Percentiles rank a stretch among this genome's conserved stretches.
Conservation (phyloP, 345 rosid species). For the Mallotus nudiflorus region DNA sequence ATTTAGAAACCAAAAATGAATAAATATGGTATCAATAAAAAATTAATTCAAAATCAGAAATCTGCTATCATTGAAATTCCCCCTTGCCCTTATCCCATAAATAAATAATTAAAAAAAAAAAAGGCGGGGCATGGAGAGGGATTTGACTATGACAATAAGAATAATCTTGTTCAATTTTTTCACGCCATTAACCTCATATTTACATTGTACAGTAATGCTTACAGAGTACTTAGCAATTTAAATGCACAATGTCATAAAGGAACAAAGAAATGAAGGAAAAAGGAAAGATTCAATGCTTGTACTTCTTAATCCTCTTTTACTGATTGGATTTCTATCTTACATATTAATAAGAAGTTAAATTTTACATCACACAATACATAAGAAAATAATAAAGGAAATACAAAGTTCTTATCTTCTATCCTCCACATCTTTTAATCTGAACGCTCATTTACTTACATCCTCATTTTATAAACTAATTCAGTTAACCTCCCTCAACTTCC, state of each 20-base stretch:
- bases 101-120: neutral
- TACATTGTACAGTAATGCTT: neutral
- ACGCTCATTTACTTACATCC: neutral
- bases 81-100: no score
- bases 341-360: no score
- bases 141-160: neutral
- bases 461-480: constrained; percentile 2
- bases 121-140: neutral
- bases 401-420: no score
- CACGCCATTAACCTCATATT: neutral
- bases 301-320: no score
- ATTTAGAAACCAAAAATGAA: constrained; percentile 8
- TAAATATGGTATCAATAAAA: neutral
- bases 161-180: neutral
- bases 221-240: neutral
- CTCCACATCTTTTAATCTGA: no score
- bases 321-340: no score
- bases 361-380: no score
- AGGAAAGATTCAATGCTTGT: neutral
- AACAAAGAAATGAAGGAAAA: neutral
- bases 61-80: neutral
- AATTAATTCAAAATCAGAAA: neutral
- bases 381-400: no score
- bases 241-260: neutral
- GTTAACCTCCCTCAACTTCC: neutral